Conservation (phyloP, 139 green algal genomes). For the Eudorina sp. region DNA sequence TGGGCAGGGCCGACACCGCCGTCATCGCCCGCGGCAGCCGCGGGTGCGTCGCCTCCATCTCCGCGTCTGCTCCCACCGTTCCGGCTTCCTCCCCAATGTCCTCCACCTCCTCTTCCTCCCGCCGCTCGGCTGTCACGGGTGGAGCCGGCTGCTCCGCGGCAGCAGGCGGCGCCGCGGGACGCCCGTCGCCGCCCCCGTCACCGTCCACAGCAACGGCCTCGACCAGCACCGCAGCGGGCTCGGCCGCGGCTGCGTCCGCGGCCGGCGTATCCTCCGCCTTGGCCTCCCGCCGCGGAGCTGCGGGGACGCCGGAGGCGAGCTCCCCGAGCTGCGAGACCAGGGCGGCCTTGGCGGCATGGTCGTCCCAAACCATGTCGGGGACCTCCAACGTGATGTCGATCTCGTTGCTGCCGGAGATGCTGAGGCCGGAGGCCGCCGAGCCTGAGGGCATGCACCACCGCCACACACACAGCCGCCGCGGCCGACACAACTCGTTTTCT, state of each 20-base stretch:
- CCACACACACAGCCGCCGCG: too few relatives aligned
- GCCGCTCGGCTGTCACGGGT: too few relatives aligned
- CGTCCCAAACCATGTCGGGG: constrained; percentile 23
- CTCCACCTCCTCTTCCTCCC: too few relatives aligned
- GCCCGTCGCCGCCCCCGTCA: background rate
- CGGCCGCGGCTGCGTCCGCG: background rate
- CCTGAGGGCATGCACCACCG: constrained; percentile 24
- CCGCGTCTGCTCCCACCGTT: background rate
- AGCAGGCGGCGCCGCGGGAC: too few relatives aligned
- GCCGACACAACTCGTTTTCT: too few relatives aligned
- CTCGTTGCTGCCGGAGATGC: constrained; percentile 80
- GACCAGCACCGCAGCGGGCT: background rate
- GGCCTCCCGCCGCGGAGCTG: background rate
- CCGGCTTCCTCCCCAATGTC: too few relatives aligned
- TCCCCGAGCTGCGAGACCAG: constrained; percentile 74
- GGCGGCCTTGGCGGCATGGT: constrained; percentile 58
- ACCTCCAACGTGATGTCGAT: constrained; percentile 86
- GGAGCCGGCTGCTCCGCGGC: background rate
- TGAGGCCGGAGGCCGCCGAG: constrained; percentile 79
- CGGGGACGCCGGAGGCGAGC: constrained; percentile 37
- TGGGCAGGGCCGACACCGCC: constrained; percentile 74
- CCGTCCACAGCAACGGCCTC: background rate
- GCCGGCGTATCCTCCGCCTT: constrained; percentile 7
- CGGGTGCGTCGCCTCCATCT: background rate
- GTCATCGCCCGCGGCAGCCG: constrained; percentile 53